These are phyloP conservation scores for Malania oleifera DNA, from an alignment of 164 flowering plant genomes.

Conservation along the genomic window DNA sequence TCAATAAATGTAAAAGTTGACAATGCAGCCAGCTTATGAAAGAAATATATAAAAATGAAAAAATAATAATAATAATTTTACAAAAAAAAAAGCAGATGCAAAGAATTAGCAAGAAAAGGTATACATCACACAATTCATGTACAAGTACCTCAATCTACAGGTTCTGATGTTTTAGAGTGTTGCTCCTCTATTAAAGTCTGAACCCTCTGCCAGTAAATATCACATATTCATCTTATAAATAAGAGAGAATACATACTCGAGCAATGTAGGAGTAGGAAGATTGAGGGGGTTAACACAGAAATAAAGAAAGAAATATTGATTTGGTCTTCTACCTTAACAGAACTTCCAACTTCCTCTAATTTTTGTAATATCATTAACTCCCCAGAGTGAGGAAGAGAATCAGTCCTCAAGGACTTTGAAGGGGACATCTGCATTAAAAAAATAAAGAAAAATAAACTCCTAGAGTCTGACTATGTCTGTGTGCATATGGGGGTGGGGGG, in stretches of 20 bases:
- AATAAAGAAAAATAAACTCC: conserved; percentile 4
- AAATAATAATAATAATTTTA: no score
- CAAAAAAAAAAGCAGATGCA: background rate
- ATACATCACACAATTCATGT: background rate
- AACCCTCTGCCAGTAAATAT: conserved; percentile 56
- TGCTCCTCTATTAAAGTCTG: conserved; percentile 55
- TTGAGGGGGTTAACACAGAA: background rate
- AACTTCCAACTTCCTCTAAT: conserved; percentile 69
- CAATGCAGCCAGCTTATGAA: background rate
- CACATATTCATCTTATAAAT: background rate
- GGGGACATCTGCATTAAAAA: conserved; percentile 48
- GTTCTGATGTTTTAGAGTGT: conserved; percentile 34
- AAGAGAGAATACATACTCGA: background rate
- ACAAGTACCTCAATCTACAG: conserved; percentile 31
- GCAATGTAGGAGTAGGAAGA: background rate
- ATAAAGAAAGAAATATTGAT: background rate
- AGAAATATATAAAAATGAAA: no score
- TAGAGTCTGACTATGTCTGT: no score
- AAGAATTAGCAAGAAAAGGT: background rate
- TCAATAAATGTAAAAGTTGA: background rate
- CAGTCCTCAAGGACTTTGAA: conserved; percentile 33
- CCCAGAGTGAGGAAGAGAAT: conserved; percentile 28
- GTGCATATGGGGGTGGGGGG: no score
- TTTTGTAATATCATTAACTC: conserved; percentile 55
- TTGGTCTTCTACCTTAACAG: conserved; percentile 51